Evolutionary conservation across 495 filamentous ascomycete species (phyloP), one percentile per base, ranked within the genome.

Genomic region (Tuber indicum): DNA sequence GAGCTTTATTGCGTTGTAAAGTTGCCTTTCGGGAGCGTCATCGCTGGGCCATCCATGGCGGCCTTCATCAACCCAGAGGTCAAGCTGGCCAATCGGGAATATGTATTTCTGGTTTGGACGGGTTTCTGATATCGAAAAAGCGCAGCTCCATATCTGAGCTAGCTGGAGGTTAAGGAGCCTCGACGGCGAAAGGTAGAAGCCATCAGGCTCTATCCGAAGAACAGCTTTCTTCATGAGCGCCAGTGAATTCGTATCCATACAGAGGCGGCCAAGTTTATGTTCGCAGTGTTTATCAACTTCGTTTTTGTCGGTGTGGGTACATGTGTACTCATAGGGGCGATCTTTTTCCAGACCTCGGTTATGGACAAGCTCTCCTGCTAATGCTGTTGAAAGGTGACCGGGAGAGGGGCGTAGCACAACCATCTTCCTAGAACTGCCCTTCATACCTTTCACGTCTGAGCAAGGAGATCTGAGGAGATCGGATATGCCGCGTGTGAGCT

Each of bases 151-250:
- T 23, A 81, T 74, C 32, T 77, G 10, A n/a, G 36, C 41, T 36
- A 79, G 43, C 69, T 79, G 75, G 62, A n/a, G 32, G 7, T 45
- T 52, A 47, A 81, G 72, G 19, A 41, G 12, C 9, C 16, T 44
- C 32, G 77, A 62, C 5, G 79, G 74, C 26, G 75, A 49, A 73
- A 79, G 79, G 77, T 81, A 79, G 71, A 74, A 81, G 21, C 79
- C 77, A 78, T 81, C 79, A 44, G 79, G 79, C 32, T 75, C 19
- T 32, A 81, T 39, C 5, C 7, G 7, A 17, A 76, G 71, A 71
- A 75, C 42, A 21, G 79, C 79, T 9, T 81, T 10, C 44, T 81
- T 81, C 36, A 81, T 21, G 39, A 73, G 72, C 10, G 17, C 32
- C 39, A 81, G 26, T 39, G 75, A 58, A 0, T 46, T 36, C 14